Conservation (phyloP, 2,329 filamentous ascomycete species). For the Penicillium sp. region DNA sequence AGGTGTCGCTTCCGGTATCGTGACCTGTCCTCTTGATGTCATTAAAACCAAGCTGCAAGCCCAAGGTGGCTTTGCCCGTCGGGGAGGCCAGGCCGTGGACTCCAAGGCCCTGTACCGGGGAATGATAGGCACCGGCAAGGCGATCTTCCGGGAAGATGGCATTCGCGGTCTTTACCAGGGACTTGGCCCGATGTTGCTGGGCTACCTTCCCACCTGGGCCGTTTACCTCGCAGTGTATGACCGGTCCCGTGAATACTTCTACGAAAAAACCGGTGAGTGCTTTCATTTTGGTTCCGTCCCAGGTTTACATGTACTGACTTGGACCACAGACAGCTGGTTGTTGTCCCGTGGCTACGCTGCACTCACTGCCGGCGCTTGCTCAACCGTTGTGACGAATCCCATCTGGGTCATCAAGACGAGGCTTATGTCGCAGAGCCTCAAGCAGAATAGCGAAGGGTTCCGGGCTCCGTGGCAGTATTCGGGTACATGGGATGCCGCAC, state of each 20-base stretch:
- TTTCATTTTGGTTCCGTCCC: not conserved
- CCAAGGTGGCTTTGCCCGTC: conserved; percentile 72
- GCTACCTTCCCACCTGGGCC: conserved; percentile 96
- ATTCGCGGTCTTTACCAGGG: conserved; percentile 88
- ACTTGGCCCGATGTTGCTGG: conserved; percentile 87
- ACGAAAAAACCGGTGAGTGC: conserved; percentile 60
- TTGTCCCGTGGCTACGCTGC: conserved; percentile 84
- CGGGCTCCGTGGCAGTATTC: conserved; percentile 76
- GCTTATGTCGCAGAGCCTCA: conserved; percentile 83
- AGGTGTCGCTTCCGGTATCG: conserved; percentile 87
- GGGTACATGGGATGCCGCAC: conserved; percentile 83
- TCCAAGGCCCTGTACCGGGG: conserved; percentile 70
- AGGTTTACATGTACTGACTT: conserved; percentile 9
- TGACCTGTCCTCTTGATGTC: conserved; percentile 95
- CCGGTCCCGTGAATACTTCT: conserved; percentile 72
- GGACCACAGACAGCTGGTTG: conserved; percentile 66
- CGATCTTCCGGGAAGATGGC: conserved; percentile 87
- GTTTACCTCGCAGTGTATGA: conserved; percentile 98
- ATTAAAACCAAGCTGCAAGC: conserved; percentile 98
- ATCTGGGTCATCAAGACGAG: conserved; percentile 99
- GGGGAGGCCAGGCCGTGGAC: conserved; percentile 40
- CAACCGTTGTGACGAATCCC: conserved; percentile 90
- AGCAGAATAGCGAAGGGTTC: conserved; percentile 51
- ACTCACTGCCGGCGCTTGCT: conserved; percentile 84
- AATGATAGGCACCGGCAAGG: conserved; percentile 76